Evolutionary conservation across 2,329 filamentous ascomycete species (phyloP).

Genomic region (Pseudocercospora musae): DNA sequence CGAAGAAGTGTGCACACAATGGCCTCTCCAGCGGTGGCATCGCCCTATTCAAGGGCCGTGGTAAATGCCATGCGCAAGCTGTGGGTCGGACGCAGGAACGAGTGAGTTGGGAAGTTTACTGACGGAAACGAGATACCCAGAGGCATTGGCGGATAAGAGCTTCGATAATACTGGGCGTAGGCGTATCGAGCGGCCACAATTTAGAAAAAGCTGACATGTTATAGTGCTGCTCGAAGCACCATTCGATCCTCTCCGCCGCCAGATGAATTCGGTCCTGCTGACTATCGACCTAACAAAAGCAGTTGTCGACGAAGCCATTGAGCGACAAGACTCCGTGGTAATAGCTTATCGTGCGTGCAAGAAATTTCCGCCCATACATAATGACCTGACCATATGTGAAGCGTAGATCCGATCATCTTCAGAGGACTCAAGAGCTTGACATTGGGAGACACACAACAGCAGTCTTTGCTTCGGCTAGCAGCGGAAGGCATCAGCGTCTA

Average conservation of each 20-base stretch:
- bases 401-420: slow-evolving; percentile 90
- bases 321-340: slow-evolving; percentile 70
- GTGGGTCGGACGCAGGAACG: slow-evolving; percentile 49
- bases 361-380: neutral
- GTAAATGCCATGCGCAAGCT: slow-evolving; percentile 75
- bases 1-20: slow-evolving; percentile 35
- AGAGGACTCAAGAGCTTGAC: slow-evolving; percentile 85
- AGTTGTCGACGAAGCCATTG: slow-evolving; percentile 87
- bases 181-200: neutral
- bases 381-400: slow-evolving; percentile 31
- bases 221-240: slow-evolving; percentile 68
- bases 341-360: slow-evolving; percentile 74
- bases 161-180: slow-evolving; percentile 91
- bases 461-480: slow-evolving; percentile 74
- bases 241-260: slow-evolving; percentile 53
- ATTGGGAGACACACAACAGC: slow-evolving; percentile 79
- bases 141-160: slow-evolving; percentile 78
- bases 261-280: slow-evolving; percentile 68
- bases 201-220: neutral
- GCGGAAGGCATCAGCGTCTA: slow-evolving; percentile 88
- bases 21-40: slow-evolving; percentile 41
- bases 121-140: slow-evolving; percentile 63
- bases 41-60: slow-evolving; percentile 65
- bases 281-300: slow-evolving; percentile 87
- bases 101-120: slow-evolving; percentile 5